Evolutionary conservation across 768 basidiomycete species (phyloP).

Genomic region (Naganishia kalamii): DNA sequence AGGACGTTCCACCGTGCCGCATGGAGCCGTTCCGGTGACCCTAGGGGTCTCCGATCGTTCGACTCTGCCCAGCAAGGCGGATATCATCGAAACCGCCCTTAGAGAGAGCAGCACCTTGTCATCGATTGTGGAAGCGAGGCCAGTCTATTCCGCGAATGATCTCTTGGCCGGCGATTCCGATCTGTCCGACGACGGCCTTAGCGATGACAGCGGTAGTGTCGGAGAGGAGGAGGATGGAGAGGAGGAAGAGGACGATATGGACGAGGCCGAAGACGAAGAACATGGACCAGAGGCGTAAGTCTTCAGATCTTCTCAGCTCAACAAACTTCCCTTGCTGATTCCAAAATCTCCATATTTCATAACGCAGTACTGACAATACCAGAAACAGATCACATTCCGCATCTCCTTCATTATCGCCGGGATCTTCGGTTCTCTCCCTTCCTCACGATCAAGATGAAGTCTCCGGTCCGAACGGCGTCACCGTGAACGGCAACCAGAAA

Average conservation of each 20-base stretch:
- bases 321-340: neutral
- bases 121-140: neutral
- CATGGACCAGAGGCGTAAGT: neutral
- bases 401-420: neutral
- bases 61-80: neutral
- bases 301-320: neutral
- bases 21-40: neutral
- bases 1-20: neutral
- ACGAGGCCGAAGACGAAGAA: conserved; percentile 1
- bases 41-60: neutral
- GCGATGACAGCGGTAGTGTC: neutral
- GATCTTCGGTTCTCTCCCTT: neutral
- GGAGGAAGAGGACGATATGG: neutral
- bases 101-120: neutral
- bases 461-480: neutral
- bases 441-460: neutral
- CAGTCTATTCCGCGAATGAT: no score
- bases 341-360: no score
- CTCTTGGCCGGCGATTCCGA: neutral
- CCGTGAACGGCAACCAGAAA: neutral
- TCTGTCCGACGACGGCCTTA: neutral
- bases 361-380: no score
- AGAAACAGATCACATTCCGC: no score
- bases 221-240: conserved; percentile 1
- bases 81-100: neutral